These are phyloP conservation scores for Tuber aestivum DNA, from an alignment of 495 filamentous ascomycete species.

Conservation along the genomic window DNA sequence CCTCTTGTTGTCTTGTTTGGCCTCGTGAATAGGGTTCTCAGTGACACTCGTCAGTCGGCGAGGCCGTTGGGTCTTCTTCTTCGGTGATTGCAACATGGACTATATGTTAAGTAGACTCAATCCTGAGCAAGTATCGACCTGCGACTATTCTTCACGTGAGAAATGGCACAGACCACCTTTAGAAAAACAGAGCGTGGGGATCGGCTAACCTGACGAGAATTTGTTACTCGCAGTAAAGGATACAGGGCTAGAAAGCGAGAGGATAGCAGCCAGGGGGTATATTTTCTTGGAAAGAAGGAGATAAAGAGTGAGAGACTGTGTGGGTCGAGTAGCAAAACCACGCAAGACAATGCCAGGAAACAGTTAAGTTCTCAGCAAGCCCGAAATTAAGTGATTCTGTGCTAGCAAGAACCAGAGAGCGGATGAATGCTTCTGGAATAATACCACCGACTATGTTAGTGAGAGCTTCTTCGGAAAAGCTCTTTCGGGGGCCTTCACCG, in stretches of 20 bases:
- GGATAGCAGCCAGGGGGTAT: conserved; percentile 12
- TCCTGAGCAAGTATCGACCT: conserved; percentile 23
- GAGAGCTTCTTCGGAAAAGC: conserved; percentile 11
- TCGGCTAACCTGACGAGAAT: conserved; percentile 27
- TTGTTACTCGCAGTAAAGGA: conserved; percentile 19
- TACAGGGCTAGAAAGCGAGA: conserved; percentile 3
- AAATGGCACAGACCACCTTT: conserved; percentile 4
- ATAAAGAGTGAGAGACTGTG: conserved; percentile 17
- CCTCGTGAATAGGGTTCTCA: conserved; percentile 38
- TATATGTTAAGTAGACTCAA: conserved; percentile 11
- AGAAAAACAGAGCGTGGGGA: background rate
- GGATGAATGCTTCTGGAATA: background rate
- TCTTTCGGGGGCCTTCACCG: conserved; percentile 21
- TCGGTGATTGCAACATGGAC: conserved; percentile 40
- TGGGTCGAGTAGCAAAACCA: conserved; percentile 21
- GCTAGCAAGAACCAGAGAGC: conserved; percentile 2
- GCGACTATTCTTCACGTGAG: conserved; percentile 13
- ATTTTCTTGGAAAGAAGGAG: conserved; percentile 17
- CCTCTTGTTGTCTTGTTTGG: conserved; percentile 38
- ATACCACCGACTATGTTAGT: conserved; percentile 1
- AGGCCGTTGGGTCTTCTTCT: conserved; percentile 37
- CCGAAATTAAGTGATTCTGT: conserved; percentile 10
- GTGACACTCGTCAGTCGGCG: conserved; percentile 34
- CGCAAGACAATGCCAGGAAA: conserved; percentile 24
- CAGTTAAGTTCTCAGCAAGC: conserved; percentile 26